Conservation (phyloP, 1,284 basidiomycete species). For the Anthracocystis walkeri region DNA sequence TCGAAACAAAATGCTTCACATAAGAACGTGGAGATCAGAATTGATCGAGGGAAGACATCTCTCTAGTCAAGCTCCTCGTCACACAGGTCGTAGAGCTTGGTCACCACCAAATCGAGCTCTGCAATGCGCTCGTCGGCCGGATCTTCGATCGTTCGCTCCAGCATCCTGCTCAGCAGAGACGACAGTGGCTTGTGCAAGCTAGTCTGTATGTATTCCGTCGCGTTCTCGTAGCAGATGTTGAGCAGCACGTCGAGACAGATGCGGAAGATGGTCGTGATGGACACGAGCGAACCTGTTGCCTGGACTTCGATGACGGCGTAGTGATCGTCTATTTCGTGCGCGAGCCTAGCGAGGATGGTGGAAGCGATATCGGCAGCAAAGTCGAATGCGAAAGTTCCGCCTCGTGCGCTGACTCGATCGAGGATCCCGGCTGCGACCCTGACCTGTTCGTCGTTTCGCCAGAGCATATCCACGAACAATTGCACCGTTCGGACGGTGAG, state of each 20-base stretch:
- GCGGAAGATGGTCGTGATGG: conserved; percentile 5
- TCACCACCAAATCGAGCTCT: conserved; percentile 23
- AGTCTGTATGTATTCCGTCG: not conserved
- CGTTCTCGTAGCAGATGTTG: not conserved
- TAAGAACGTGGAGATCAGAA: not conserved
- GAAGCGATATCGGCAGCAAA: not conserved
- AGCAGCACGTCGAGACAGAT: conserved; percentile 8
- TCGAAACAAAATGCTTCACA: not conserved
- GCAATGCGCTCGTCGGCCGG: not conserved
- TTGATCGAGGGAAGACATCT: no score
- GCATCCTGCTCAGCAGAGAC: conserved; percentile 2
- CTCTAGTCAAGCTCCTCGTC: not conserved
- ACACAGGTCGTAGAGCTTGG: conserved; percentile 15
- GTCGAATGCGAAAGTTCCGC: not conserved
- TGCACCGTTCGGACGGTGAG: not conserved
- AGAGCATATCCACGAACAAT: conserved; percentile 8
- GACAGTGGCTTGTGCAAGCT: conserved; percentile 9
- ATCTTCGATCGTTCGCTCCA: conserved; percentile 7
- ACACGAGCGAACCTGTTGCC: not conserved
- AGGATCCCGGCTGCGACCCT: conserved; percentile 17
- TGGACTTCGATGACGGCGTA: not conserved
- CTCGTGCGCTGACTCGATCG: conserved; percentile 11
- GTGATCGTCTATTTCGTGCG: not conserved
- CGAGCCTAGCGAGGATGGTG: conserved; percentile 6
- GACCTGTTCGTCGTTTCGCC: conserved; percentile 7